These are phyloP conservation scores for Silene coronaria DNA, from an alignment of 179 eudicot genomes.

Conservation along the genomic window DNA sequence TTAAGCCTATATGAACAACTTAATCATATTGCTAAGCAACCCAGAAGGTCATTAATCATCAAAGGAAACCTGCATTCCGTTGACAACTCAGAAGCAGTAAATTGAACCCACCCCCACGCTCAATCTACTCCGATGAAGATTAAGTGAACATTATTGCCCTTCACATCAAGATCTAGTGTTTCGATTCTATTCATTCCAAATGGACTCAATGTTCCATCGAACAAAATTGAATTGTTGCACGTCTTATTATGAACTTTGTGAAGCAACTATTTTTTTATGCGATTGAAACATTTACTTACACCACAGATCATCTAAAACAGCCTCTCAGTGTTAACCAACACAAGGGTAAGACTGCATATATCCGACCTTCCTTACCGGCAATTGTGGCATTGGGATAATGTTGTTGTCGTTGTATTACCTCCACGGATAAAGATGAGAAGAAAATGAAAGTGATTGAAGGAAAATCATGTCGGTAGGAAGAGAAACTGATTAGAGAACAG, in stretches of 20 bases:
- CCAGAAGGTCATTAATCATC: not conserved
- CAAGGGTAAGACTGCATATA: not conserved
- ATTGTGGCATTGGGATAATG: not conserved
- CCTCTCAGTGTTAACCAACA: not conserved
- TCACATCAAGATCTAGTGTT: not conserved
- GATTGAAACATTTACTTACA: not conserved
- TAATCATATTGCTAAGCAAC: not conserved
- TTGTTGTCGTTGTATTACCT: not conserved
- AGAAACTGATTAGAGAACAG: not conserved
- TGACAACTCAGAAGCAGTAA: constrained; percentile 12
- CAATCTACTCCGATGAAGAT: constrained; percentile 1
- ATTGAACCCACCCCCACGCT: not conserved
- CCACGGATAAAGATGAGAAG: not conserved
- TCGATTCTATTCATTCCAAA: not conserved
- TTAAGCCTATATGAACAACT: not conserved
- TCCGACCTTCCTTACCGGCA: not conserved
- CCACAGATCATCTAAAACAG: not conserved
- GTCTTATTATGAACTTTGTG: not conserved
- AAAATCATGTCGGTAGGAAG: constrained; percentile 8
- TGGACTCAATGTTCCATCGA: not conserved
- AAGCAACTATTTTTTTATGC: not conserved
- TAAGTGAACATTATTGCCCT: not conserved
- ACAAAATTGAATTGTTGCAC: not conserved
- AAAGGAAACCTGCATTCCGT: constrained; percentile 10
- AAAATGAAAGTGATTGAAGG: not conserved